Evolutionary conservation across 371 early-diverging fungal genomes (phyloP).

Genomic region (Nematocida ausubeli): DNA sequence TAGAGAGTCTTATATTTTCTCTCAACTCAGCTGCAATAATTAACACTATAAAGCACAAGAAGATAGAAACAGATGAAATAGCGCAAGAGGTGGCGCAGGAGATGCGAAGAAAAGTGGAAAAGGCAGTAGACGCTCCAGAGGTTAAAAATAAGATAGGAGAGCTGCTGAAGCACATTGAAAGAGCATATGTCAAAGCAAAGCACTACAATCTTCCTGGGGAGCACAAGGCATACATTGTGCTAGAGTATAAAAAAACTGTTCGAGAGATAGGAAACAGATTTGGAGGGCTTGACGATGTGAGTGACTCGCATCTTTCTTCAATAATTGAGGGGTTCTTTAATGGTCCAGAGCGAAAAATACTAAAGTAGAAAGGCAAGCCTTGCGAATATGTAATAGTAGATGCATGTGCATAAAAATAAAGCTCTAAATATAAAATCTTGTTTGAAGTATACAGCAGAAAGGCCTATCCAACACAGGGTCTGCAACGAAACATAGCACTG

Average conservation of each 20-base stretch:
- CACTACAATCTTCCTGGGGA: constrained; percentile 3
- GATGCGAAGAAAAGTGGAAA: constrained; percentile 15
- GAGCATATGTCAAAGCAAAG: neutral
- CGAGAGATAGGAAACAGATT: constrained; percentile 10
- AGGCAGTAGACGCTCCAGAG: neutral
- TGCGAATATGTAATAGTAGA: neutral
- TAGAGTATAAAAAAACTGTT: constrained; percentile 26
- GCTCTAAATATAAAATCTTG: no score
- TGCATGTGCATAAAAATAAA: neutral
- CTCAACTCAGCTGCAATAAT: neutral
- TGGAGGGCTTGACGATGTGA: constrained; percentile 37
- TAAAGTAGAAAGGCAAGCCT: neutral
- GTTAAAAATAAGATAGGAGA: constrained; percentile 2
- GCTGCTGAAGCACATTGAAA: constrained; percentile 4
- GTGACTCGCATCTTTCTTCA: constrained; percentile 30
- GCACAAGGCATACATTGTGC: neutral
- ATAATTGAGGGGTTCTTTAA: constrained; percentile 17
- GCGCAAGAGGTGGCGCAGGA: constrained; percentile 17
- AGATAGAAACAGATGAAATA: neutral
- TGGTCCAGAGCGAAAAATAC: neutral
- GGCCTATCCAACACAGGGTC: no score
- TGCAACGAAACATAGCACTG: no score
- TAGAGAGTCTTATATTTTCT: neutral
- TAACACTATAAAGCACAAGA: neutral
- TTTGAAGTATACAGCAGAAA: no score